Base-by-base conservation (phyloP, 768 basidiomycete species). In the Suillus brevipes region DNA sequence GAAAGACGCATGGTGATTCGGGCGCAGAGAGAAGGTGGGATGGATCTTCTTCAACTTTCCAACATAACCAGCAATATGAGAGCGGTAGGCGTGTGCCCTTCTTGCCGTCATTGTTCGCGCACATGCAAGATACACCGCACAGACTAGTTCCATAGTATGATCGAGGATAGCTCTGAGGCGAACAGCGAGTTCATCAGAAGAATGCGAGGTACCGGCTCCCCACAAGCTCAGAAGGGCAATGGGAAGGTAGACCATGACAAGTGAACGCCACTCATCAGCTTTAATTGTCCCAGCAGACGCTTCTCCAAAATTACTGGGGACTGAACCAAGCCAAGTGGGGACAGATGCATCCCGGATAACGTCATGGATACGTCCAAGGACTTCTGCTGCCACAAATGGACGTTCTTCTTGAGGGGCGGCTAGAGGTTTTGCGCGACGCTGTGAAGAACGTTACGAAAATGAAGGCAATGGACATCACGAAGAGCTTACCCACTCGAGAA, bases 1-100 rank as follows among this genome's bases (percentile, higher is more conserved):
- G 36, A 76, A 62, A 3, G 73, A 67, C 23, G 72, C 63, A 52
- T 80, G 80, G n/a, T 73, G 55, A 55, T 78, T 80, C 9, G 73
- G 70, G 16, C 45, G 60, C 16, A 56, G 20, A 6, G 62, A 28
- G 1, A 20, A 53, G 14, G 56, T 49, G 3, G 76, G 74, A 36
- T 75, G 72, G 10, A 77, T 18, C 1, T 60, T 3, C 10, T 64
- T 31, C 2, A 78, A 62, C 0, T 62, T 65, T 14, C 67, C 20
- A 1, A 73, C 20, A 61, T 65, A 78, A 12, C 34, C 14, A 13
- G 62, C 64, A n/a, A 78, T 65, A 31, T 23, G 64, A 0, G 20
- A 5, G 13, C 60, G 61, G 64, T 74, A 78, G 0, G 61, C 59
- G 0, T 3, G 20, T 0, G 65, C 64, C 0, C 62, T 66, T 0